Evolutionary conservation across 2,329 filamentous ascomycete genomes (phyloP).

Genomic region (Beauveria sp.): DNA sequence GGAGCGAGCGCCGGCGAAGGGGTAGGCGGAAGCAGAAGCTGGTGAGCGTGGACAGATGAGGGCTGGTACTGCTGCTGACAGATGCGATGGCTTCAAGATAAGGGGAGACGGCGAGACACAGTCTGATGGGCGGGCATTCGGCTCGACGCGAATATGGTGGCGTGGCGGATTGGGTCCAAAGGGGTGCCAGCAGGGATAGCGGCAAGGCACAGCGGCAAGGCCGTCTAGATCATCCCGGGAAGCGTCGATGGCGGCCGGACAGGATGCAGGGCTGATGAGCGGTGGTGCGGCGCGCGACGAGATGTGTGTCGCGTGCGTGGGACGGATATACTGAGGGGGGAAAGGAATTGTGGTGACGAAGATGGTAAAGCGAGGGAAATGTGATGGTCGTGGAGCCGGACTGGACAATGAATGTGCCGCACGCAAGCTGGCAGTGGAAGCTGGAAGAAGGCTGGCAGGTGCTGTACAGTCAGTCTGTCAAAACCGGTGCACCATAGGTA

Average conservation of each 20-base stretch:
- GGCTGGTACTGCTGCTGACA: neutral
- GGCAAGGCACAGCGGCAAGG: slow-evolving; percentile 2
- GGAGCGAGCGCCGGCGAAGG: slow-evolving; percentile 7
- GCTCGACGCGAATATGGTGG: neutral
- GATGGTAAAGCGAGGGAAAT: slow-evolving; percentile 13
- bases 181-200: slow-evolving; percentile 7
- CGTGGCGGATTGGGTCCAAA: slow-evolving; percentile 4
- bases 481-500: too few relatives aligned
- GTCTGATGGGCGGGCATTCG: slow-evolving; percentile 7
- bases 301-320: slow-evolving; percentile 10
- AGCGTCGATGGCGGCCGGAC: neutral
- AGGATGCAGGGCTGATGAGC: neutral
- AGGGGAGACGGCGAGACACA: neutral
- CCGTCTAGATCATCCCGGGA: slow-evolving; percentile 9
- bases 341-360: neutral
- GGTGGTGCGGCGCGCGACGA: neutral
- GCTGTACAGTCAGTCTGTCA: neutral
- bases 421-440: neutral
- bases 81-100: neutral
- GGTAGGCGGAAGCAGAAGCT: neutral
- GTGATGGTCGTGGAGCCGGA: slow-evolving; percentile 17
- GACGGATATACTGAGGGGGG: neutral
- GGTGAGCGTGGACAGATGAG: neutral
- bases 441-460: neutral
- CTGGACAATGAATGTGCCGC: slow-evolving; percentile 3